Evolutionary conservation across 1,284 basidiomycete species (phyloP), one percentile per base, ranked within the genome.

Genomic region (Tilletia walkeri): DNA sequence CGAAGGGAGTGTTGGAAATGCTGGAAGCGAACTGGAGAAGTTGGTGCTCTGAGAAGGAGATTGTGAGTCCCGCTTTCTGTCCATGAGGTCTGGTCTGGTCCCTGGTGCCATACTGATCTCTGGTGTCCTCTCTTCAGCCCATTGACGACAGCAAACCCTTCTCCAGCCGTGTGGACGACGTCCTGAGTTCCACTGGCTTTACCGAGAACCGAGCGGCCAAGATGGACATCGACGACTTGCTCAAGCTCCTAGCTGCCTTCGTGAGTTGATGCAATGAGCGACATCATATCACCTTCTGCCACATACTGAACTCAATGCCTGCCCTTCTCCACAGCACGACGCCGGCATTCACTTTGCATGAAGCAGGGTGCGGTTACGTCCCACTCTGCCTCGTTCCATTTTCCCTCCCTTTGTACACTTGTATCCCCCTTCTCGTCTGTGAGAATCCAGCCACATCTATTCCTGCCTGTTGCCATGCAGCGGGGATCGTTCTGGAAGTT

Each of bases 1-100:
- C 95, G 3, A 94, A 92, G 82, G 95, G 95, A 2, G 94, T 99
- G 14, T 88, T 92, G 80, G 92, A 95, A 78, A 92, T 99, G 91
- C 85, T 98, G 73, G 95, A 97, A 85, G 89, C 89, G 80, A 99
- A 98, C 84, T 92, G 92, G 87, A 89, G 90, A 84, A 96, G 94
- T n/a, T 96, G 93, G 91, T 91, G 92, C 80, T 89, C 93, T 2
- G 88, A 92, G 80, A 90, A 91, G 75, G 88, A 73, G 12, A 66
- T 66, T 48, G 70, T 71, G 59, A 66, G 61, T 24, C 48, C 16
- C 18, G 6, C 41, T 30, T 34, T 56, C 6, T 18, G 50, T 53
- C 6, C 38, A 39, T 34, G 39, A 10, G 12, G 61, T 65, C 16
- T 16, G 39, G 24, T 30, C 24, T 30, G 24, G 24, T 30, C 24